Conservation (phyloP, 2,329 filamentous ascomycete genomes). For the Neocucurbitaria cava region DNA sequence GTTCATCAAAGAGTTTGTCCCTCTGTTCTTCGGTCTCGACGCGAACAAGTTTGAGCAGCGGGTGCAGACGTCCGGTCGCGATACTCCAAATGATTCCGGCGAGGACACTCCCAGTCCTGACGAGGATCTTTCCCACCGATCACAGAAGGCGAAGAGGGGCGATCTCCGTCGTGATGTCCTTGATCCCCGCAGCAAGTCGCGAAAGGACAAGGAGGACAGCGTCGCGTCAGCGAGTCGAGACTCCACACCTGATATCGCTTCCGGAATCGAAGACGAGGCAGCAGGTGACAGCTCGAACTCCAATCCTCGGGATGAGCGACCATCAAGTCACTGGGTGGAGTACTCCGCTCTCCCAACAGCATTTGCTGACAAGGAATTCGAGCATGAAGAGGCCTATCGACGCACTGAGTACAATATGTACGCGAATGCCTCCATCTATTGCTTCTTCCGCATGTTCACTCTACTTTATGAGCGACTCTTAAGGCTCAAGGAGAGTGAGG, state of each 20-base stretch:
- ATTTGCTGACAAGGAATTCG: conserved; percentile 68
- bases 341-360: conserved; percentile 64
- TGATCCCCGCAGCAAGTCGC: conserved; percentile 75
- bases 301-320: conserved; percentile 65
- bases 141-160: conserved; percentile 69
- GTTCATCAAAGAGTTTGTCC: conserved; percentile 60
- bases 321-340: conserved; percentile 69
- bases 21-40: conserved; percentile 59
- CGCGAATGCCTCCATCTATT: conserved; percentile 88
- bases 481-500: conserved; percentile 81
- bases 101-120: conserved; percentile 74
- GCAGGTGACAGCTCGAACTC: conserved; percentile 65
- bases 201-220: conserved; percentile 80
- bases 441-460: conserved; percentile 93
- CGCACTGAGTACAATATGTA: conserved; percentile 89
- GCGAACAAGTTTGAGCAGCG: conserved; percentile 69
- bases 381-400: conserved; percentile 78
- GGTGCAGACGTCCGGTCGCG: conserved; percentile 56
- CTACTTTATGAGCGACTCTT: conserved; percentile 85
- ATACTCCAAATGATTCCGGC: conserved; percentile 48
- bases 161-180: conserved; percentile 85
- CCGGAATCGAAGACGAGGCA: conserved; percentile 78
- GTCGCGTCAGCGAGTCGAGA: conserved; percentile 82
- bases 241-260: conserved; percentile 84
- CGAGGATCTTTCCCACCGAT: conserved; percentile 72